These are phyloP conservation scores for Globisporangium solare DNA, from an alignment of 352 stramenopile species.

Conservation along the genomic window DNA sequence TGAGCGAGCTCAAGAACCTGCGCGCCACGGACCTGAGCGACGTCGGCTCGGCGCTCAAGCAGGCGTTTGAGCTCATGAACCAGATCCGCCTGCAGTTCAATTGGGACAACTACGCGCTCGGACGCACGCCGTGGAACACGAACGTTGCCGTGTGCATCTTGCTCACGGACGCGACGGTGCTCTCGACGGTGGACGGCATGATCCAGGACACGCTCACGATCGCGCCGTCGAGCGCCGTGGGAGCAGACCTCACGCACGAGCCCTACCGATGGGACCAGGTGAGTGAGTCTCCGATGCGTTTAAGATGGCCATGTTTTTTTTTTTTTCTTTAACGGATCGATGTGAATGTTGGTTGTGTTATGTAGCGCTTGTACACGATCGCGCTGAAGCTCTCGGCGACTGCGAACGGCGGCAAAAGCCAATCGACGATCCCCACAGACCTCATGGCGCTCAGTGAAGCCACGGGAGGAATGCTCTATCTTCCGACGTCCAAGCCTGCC, in stretches of 20 bases:
- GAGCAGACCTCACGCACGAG: conserved; percentile 75
- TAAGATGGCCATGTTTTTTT: background rate
- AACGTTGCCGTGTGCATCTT: conserved; percentile 80
- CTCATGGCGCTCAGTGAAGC: conserved; percentile 84
- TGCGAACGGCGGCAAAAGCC: conserved; percentile 37
- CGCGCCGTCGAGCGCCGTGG: conserved; percentile 56
- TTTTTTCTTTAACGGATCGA: background rate
- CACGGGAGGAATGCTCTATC: conserved; percentile 78
- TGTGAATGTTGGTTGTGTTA: background rate
- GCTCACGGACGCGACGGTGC: conserved; percentile 73
- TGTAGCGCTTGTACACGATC: conserved; percentile 66
- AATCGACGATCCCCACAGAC: conserved; percentile 53
- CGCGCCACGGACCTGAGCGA: conserved; percentile 77
- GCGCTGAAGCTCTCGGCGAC: conserved; percentile 79
- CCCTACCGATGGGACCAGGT: conserved; percentile 85
- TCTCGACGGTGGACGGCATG: conserved; percentile 63
- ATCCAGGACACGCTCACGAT: conserved; percentile 74
- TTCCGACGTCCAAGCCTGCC: conserved; percentile 72
- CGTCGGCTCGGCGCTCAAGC: conserved; percentile 59
- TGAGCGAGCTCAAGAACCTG: conserved; percentile 81
- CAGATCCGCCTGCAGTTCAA: conserved; percentile 86
- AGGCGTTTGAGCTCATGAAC: conserved; percentile 88
- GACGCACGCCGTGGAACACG: conserved; percentile 75
- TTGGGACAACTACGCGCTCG: conserved; percentile 84
- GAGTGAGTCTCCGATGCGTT: conserved; percentile 5